These are phyloP conservation scores for Hypomyces perniciosus DNA, from an alignment of 2,329 filamentous ascomycete species.

Conservation along the genomic window DNA sequence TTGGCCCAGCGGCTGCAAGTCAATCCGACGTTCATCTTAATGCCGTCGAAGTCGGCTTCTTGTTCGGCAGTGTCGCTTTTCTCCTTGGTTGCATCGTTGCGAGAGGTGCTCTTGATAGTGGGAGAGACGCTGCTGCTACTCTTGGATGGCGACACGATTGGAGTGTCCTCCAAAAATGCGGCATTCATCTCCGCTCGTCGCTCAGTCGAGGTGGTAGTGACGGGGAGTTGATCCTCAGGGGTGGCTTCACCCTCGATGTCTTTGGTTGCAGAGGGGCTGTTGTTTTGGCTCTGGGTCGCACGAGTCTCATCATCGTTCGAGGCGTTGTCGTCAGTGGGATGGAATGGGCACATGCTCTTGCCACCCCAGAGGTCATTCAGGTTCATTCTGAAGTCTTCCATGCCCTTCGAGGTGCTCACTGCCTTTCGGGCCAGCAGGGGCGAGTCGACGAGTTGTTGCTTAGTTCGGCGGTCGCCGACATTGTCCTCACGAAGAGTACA, in stretches of 20 bases:
- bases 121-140: no score
- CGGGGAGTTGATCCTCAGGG: no score
- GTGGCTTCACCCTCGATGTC: not conserved
- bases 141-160: no score
- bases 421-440: slow-evolving; percentile 5
- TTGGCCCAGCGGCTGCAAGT: no score
- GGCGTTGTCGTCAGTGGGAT: not conserved
- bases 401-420: not conserved
- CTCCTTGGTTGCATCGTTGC: no score
- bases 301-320: not conserved
- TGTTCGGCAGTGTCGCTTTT: no score
- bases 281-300: not conserved
- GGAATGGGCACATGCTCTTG: not conserved
- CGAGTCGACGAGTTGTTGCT: slow-evolving; percentile 15
- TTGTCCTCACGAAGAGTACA: slow-evolving; percentile 18
- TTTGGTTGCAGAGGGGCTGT: not conserved
- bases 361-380: not conserved
- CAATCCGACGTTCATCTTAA: no score
- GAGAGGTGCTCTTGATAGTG: no score
- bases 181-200: no score
- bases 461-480: slow-evolving; percentile 9
- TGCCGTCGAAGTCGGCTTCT: no score
- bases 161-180: no score
- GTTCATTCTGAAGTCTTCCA: not conserved
- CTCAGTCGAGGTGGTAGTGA: no score